Conservation (phyloP, 2,329 filamentous ascomycete species). For the Chrysosporium keratinophilum region DNA sequence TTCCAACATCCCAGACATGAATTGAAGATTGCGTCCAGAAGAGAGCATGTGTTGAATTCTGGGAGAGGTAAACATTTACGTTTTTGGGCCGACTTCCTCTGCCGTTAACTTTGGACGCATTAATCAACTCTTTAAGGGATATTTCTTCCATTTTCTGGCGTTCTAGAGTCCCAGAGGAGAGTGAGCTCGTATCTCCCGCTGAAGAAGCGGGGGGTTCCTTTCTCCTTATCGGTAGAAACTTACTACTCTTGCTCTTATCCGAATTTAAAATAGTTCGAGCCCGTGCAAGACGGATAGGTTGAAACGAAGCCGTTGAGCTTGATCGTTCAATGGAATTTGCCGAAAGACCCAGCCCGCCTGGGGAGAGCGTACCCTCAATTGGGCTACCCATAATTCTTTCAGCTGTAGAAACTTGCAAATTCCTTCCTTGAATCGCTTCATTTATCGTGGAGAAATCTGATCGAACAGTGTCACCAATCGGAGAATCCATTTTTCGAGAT, state of each 20-base stretch:
- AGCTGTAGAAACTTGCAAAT: background rate
- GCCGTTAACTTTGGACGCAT: slow-evolving; percentile 20
- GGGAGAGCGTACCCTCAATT: background rate
- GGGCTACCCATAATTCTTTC: background rate
- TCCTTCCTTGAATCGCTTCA: slow-evolving; percentile 7
- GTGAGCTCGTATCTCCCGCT: slow-evolving; percentile 28
- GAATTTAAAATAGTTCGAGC: slow-evolving; percentile 6
- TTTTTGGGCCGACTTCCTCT: slow-evolving; percentile 26
- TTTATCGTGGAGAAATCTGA: slow-evolving; percentile 12
- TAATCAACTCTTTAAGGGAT: slow-evolving; percentile 26
- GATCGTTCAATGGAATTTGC: slow-evolving; percentile 2
- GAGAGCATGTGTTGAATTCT: slow-evolving; percentile 31
- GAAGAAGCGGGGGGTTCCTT: slow-evolving; percentile 8
- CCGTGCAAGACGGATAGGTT: background rate
- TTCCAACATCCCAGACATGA: slow-evolving; percentile 33
- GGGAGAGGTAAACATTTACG: slow-evolving; percentile 31
- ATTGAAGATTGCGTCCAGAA: slow-evolving; percentile 34
- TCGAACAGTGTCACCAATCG: background rate
- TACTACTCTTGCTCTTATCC: slow-evolving; percentile 8
- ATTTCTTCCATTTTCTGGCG: slow-evolving; percentile 33
- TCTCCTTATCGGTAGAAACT: slow-evolving; percentile 1
- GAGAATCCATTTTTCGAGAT: slow-evolving; percentile 8
- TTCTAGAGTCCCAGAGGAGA: slow-evolving; percentile 29
- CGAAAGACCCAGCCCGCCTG: background rate
- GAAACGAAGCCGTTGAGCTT: slow-evolving; percentile 2